Base-by-base conservation (phyloP, 305 asterid genomes). In the Plantago lanceolata region DNA sequence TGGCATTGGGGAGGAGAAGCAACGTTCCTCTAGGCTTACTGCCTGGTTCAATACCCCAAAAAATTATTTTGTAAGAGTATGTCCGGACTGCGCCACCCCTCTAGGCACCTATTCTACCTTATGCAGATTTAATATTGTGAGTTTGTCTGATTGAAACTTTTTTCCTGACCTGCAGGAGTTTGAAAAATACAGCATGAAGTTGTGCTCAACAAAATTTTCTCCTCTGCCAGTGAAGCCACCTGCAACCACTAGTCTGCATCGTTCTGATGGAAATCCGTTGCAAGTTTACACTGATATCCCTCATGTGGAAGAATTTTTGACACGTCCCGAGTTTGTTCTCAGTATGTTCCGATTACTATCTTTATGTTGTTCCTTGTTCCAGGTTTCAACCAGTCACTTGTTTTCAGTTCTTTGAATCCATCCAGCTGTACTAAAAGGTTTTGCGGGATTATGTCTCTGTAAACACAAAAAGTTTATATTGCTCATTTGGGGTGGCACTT, bases 41-140 rank as follows among this genome's bases (percentile, higher is more conserved):
- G 97, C 99, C 59, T 90, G 99, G 99, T 93, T 93, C 80, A 88
- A 81, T 66, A 93, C 99, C 72, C 97, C 96, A 58, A 81, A 63
- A 68, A 79, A 84, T 76, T 93, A 89, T 75, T 93, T 90, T 78
- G 71, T 90, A 48, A 75, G 78, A 69, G 98, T 89, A 84, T 57
- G 83, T 65, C 53, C 43, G 70, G 68, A 61, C 50, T 72, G 16
- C 12, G 53, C 52, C 63, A 45, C 40, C 44, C 45, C 13, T 12
- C 45, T 12, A 40, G 3, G 3, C 45, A 40, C 45, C 45, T 15
- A 40, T 8, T 12, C 45, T 1, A 31, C 53, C 55, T 17, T 15
- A 16, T 71, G 68, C 61, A 54, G 48, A 49, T 61, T 44, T 9
- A 20, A 12, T 16, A 49, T 49, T 61, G 67, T 9, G 24, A n/a